Evolutionary conservation across 345 rosid species (phyloP), one percentile per base, ranked within the genome.

Genomic region (Populus euphratica): DNA sequence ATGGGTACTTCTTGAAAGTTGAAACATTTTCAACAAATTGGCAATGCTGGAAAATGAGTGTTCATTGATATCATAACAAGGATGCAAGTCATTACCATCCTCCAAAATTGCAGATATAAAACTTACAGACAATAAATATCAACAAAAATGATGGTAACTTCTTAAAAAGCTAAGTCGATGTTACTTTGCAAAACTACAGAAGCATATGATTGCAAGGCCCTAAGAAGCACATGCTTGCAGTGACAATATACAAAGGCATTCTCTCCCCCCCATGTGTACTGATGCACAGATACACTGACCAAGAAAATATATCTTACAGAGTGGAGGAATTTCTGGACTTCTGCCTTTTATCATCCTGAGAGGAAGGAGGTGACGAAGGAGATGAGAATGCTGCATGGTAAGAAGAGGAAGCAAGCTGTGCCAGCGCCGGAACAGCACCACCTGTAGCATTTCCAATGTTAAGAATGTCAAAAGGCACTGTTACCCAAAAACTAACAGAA

Each of bases 391-490:
- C 89, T 29, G 99, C 92, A 70, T 82, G 88, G 82, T 89, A 93
- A 27, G 97, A 90, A 50, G 99, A 91, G 52, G 99, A 90, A 23
- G 88, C 91, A 1, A 95, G 89, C 73, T 95, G 99, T 1, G 97
- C 94, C 64, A 93, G 47, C 2, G 98, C 94, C 0, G 94, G 97
- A 67, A 93, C 80, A 4, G 93, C 91, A 80, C 98, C 99, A 78
- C 97, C 98, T 95, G 86, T 69, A 77, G 31, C 71, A 67, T 68
- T 80, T 62, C 36, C 69, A 78, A 41, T 23, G 69, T 82, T 52
- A 74, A 70, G n/a, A 44, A 13, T 35, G 29, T 56, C 64, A 50
- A 70, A 61, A 1, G 10, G 36, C 16, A 50, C 69, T 12, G n/a
- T 31, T 17, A 75, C 35, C 21, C 14, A 27, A 43, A 43, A 35